Evolutionary conservation across 2,329 filamentous ascomycete genomes (phyloP), one percentile per base, ranked within the genome.

Genomic region (Neonectria magnoliae): DNA sequence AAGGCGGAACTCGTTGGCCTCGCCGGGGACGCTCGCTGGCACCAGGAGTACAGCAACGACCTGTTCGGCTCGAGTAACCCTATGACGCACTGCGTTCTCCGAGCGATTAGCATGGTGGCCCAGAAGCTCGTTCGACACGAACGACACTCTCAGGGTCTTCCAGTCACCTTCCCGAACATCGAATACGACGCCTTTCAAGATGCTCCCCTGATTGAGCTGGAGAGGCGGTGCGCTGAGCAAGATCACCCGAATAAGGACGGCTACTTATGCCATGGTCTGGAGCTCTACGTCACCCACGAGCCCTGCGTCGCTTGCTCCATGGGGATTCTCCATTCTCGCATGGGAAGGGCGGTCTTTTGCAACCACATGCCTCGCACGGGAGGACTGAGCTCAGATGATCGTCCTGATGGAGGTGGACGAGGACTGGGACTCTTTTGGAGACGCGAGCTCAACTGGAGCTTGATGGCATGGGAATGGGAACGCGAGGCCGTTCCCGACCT

Each of bases 301-400:
- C 96, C 96, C 5, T 99, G 96, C 77, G 88, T 97, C 65, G 97
- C 97, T 88, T 99, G 96, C 80, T 93, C 92, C 38, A 98, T 98
- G 96, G 96, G 93, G 1, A 91, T 98, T 71, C 85, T 98, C 22
- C 94, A 98, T 77, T 98, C 95, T 9, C 89, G 96, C 55, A 97
- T 99, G 85, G 90, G 93, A 48, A 90, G 91, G 57, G 92, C 94
- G 56, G 86, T 97, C 42, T 97, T 97, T 79, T 89, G 88, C 68
- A 85, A 90, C 67, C 88, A 92, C 60, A 96, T 97, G 91, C 86
- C 87, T 51, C 82, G 88, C 68, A 97, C 92, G 13, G 95, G 95
- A 54, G 94, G 93, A 47, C 84, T 98, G 81, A 91, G 91, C 73
- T 91, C 93, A 22, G 93, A 97, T 78, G 87, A 89, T 76, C 87